These are phyloP conservation scores for Podospora sp. DNA, from an alignment of 495 filamentous ascomycete species.

Conservation along the genomic window DNA sequence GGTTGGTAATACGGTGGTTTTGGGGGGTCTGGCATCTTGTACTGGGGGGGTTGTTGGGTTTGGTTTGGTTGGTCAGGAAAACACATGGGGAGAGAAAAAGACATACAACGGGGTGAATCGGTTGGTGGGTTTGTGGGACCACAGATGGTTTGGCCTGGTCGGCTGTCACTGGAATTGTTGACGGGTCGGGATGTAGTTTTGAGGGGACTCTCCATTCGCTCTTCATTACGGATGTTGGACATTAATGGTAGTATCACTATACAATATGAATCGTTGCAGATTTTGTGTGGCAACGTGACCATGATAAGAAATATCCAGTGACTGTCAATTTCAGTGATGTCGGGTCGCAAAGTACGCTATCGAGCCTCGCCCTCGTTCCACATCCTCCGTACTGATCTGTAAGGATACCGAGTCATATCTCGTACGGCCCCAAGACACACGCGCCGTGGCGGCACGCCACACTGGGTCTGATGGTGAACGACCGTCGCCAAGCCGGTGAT, in stretches of 20 bases:
- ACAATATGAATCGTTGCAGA: not conserved
- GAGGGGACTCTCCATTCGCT: not conserved
- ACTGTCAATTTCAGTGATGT: no score
- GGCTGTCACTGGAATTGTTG: not conserved
- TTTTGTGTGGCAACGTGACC: not conserved
- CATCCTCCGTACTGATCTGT: no score
- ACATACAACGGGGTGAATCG: conserved; percentile 8
- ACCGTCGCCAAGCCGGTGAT: no score
- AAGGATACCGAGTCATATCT: no score
- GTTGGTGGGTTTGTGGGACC: not conserved
- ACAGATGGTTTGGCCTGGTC: not conserved
- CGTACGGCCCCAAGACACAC: no score
- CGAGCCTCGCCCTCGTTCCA: no score
- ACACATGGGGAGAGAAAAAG: conserved; percentile 7
- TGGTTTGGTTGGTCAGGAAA: conserved; percentile 1
- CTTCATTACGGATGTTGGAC: not conserved
- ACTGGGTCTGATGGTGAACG: no score
- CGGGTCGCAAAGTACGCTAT: no score
- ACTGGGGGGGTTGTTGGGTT: not conserved
- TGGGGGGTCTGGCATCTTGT: not conserved
- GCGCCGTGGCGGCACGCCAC: no score
- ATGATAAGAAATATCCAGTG: no score
- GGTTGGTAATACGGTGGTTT: not conserved
- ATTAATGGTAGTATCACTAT: not conserved
- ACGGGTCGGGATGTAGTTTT: not conserved